Evolutionary conservation across 768 basidiomycete species (phyloP).

Genomic region (Lactarius psammicola): DNA sequence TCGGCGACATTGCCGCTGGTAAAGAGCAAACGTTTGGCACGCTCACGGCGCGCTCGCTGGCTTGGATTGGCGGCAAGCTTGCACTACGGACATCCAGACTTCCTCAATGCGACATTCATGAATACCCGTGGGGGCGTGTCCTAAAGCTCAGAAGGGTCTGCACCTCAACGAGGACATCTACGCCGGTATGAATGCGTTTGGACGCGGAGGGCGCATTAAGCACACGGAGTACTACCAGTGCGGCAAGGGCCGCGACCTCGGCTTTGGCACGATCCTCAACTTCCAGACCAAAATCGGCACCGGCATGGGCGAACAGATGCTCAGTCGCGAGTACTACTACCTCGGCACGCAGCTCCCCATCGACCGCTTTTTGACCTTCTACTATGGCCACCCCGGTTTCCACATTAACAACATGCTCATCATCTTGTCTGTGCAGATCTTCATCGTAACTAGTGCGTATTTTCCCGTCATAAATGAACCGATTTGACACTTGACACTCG

Average conservation of each 20-base stretch:
- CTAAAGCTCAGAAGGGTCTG: constrained; percentile 98
- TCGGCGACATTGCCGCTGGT: constrained; percentile 97
- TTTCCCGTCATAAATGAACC: neutral
- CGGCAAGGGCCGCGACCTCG: constrained; percentile 97
- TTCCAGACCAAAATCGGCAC: constrained; percentile 99
- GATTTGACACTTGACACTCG: constrained; percentile 21
- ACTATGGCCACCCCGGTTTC: constrained; percentile 99
- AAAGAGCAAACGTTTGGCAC: constrained; percentile 99
- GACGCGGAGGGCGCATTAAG: constrained; percentile 95
- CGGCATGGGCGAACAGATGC: constrained; percentile 99
- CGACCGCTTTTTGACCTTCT: constrained; percentile 98
- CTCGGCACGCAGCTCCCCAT: constrained; percentile 96
- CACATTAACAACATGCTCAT: constrained; percentile 99
- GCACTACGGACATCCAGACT: constrained; percentile 99
- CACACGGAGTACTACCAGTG: constrained; percentile 99
- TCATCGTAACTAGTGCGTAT: constrained; percentile 82
- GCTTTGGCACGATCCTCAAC: constrained; percentile 98
- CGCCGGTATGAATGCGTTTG: constrained; percentile 98
- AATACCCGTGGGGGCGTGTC: constrained; percentile 97
- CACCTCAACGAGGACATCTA: constrained; percentile 99
- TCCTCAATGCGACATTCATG: constrained; percentile 98
- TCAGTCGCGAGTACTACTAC: constrained; percentile 99
- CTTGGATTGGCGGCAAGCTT: constrained; percentile 98
- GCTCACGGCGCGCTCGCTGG: constrained; percentile 89
- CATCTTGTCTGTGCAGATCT: constrained; percentile 94